phyloP scores from a whole-genome alignment of 257 asterid genomes.

The Solanum verrucosum region DNA sequence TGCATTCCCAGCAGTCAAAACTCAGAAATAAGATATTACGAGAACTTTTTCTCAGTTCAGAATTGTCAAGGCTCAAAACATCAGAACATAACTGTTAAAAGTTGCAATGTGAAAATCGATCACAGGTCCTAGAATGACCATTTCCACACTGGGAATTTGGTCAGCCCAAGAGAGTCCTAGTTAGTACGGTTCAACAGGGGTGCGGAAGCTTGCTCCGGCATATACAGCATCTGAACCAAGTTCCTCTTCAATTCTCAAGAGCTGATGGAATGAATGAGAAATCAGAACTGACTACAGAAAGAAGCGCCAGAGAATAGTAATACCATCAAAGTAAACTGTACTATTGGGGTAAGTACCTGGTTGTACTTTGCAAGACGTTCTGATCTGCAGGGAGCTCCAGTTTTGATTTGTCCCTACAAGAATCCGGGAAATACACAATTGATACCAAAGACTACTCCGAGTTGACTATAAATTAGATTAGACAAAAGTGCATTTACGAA shows the following conservation, averaged over 20 bases:
- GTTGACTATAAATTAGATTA: background rate
- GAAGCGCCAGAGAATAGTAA: background rate
- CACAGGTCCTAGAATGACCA: background rate
- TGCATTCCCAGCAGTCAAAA: background rate
- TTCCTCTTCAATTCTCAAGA: conserved; percentile 92
- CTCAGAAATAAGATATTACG: background rate
- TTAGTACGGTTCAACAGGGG: conserved; percentile 81
- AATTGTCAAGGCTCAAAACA: background rate
- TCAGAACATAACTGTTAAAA: background rate
- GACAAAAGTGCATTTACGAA: background rate
- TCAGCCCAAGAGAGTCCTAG: background rate
- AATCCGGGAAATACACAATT: background rate
- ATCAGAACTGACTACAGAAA: background rate
- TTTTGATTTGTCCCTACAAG: conserved; percentile 86
- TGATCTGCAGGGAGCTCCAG: conserved; percentile 99
- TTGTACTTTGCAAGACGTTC: conserved; percentile 98
- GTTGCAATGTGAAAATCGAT: background rate
- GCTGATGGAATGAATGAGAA: conserved; percentile 24
- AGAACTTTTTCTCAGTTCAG: background rate
- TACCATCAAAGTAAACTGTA: background rate
- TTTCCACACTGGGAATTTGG: background rate
- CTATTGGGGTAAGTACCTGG: conserved; percentile 38
- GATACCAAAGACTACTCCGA: background rate
- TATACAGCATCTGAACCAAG: conserved; percentile 89
- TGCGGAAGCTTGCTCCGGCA: conserved; percentile 84